Evolutionary conservation across 495 filamentous ascomycete genomes (phyloP).

Genomic region (Pyrenula aspistea): DNA sequence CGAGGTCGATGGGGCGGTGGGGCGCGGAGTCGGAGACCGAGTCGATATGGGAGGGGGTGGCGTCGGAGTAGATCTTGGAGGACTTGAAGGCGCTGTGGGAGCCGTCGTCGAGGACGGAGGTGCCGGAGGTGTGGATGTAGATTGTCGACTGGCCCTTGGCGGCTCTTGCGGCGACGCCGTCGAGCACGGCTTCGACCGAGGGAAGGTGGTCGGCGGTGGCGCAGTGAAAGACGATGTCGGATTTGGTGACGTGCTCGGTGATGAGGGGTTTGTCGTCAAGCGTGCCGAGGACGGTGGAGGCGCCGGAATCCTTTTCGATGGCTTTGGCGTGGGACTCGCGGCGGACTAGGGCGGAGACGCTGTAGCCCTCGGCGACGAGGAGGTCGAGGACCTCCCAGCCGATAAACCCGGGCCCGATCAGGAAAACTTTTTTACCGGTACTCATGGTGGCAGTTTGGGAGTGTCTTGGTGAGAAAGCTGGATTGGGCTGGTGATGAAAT

Average conservation of each 20-base stretch:
- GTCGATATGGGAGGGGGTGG: slow-evolving; percentile 16
- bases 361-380: slow-evolving; percentile 18
- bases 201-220: slow-evolving; percentile 24
- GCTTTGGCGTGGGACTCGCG: slow-evolving; percentile 10
- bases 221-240: slow-evolving; percentile 25
- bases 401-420: slow-evolving; percentile 28
- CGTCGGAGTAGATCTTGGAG: slow-evolving; percentile 23
- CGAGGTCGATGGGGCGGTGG: slow-evolving; percentile 27
- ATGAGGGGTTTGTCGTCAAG: slow-evolving; percentile 17
- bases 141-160: slow-evolving; percentile 13
- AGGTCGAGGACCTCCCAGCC: slow-evolving; percentile 24
- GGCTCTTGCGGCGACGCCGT: slow-evolving; percentile 18
- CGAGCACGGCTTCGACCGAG: slow-evolving; percentile 18
- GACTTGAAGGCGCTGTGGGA: slow-evolving; percentile 9
- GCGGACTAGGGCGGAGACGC: slow-evolving; percentile 19
- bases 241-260: slow-evolving; percentile 10
- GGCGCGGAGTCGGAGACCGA: slow-evolving; percentile 20
- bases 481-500: too few species aligned
- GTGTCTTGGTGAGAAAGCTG: too few species aligned
- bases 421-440: slow-evolving; percentile 10
- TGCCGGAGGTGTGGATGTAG: slow-evolving; percentile 29
- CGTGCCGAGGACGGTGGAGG: slow-evolving; percentile 14
- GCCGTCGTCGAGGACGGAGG: slow-evolving; percentile 12
- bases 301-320: slow-evolving; percentile 9
- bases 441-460: not conserved